Base-by-base conservation (phyloP, 495 filamentous ascomycete species). In the Aspergillus hancockii region DNA sequence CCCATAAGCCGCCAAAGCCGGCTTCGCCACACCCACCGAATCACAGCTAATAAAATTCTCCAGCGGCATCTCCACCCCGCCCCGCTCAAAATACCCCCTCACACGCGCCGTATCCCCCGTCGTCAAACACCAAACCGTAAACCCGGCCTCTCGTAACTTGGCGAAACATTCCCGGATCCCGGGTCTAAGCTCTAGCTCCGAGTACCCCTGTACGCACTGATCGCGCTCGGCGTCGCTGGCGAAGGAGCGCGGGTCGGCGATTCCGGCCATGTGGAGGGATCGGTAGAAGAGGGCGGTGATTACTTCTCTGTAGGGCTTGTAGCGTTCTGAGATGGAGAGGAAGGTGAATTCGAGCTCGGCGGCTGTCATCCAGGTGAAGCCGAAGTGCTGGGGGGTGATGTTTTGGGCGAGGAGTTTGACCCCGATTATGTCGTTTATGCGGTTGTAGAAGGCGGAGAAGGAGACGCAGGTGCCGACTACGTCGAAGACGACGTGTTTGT, bases 381-480 rank as follows among this genome's bases (percentile, higher is more conserved):
- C 75, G 52, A 80, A 75, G 16, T 64, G 58, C 8, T 60, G 57
- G 9, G 76, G 54, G 2, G 60, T 71, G 63, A 79, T 73, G 45
- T 61, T 63, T 38, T 75, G 50, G 7, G 68, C 52, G 16, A 45
- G 63, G 8, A 79, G 67, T 45, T 65, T 63, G 18, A 45, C 13
- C 10, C 75, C 74, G 55, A 76, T 58, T 19, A 55, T 47, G 0
- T 28, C 6, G 58, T 72, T 59, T 58, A 77, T 78, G 49, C 61
- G 31, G 25, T 49, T 45, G 61, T 66, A 70, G 61, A 73, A 76
- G 40, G 67, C 68, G 46, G 73, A 69, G 59, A 71, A 78, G 16
- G 74, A 71, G 51, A 78, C 69, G 49, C 71, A 75, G 32, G 76
- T 79, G n/a, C 75, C 76, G 32, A 79, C 72, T 0, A 79, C 69